Percentiles rank a stretch among this genome's conserved stretches.
These are phyloP conservation scores for Pinus albicaulis DNA, from an alignment of 75 land plant species.

Conservation along the genomic window DNA sequence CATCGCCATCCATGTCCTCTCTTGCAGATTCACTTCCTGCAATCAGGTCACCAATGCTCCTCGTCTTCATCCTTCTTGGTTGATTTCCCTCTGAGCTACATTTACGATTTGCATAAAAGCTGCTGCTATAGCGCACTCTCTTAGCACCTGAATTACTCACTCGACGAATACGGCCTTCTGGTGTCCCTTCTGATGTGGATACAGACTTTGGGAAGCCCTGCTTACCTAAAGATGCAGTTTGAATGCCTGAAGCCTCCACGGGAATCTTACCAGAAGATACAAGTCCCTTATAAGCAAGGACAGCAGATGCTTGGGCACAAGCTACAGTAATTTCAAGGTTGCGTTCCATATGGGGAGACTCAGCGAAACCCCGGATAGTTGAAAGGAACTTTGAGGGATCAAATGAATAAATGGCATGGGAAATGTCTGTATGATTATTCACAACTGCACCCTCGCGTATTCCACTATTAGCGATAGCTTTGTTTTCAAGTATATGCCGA, in stretches of 20 bases:
- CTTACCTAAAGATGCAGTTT: constrained; percentile 4
- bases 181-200: not conserved
- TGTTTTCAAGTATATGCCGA: constrained; percentile 18
- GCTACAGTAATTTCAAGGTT: constrained; percentile 37
- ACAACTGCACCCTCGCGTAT: constrained; percentile 29
- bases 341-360: constrained; percentile 20
- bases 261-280: constrained; percentile 21
- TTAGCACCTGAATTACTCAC: not conserved
- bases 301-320: constrained; percentile 45
- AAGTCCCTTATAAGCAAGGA: constrained; percentile 39
- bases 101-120: constrained; percentile 6
- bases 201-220: not conserved
- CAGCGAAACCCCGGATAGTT: constrained; percentile 38
- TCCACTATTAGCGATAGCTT: constrained; percentile 46
- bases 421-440: constrained; percentile 19
- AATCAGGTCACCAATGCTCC: constrained; percentile 14
- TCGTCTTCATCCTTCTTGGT: constrained; percentile 9
- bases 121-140: not conserved
- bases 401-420: constrained; percentile 19
- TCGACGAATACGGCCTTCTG: not conserved
- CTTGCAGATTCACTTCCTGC: constrained; percentile 4
- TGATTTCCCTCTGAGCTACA: constrained; percentile 10
- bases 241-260: constrained; percentile 13
- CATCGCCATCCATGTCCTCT: not conserved
- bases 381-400: constrained; percentile 38